Base-by-base conservation (phyloP, 768 basidiomycete species). In the Fomitopsis serialis region DNA sequence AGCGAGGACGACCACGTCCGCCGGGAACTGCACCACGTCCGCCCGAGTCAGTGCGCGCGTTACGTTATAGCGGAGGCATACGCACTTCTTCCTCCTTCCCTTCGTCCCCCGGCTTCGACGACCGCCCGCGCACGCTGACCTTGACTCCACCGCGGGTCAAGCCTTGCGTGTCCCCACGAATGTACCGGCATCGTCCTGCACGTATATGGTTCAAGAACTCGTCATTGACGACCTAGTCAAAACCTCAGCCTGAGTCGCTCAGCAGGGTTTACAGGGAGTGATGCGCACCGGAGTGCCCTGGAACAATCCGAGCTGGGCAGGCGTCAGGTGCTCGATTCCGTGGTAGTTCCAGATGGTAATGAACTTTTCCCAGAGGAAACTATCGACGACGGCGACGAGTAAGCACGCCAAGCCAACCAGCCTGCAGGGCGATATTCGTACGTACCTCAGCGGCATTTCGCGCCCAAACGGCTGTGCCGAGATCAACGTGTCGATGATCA, bases 391-490 rank as follows among this genome's bases (percentile, higher is more conserved):
- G 50, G 34, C 48, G 55, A 17, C 51, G 37, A 54, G 5, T n/a
- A 22, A 7, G 7, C 48, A 35, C 13, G 35, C 19, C 19, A 32
- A 32, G n/a, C n/a, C n/a, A n/a, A n/a, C n/a, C n/a, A 32, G 36
- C 37, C 32, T 15, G 23, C 35, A 37, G 2, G 13, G 6, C 27
- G 27, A 34, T 10, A 17, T 3, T 37, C 45, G 24, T 13, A 57
- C 60, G 25, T 27, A 75, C 73, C 75, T 77, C 27, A 78, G 61
- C 8, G 77, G 76, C 74, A 78, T 79, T 60, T 81, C 69, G 7
- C 74, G 66, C 4, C 79, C 79, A 57, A 80, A 80, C 0, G 79
- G 78, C 59, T 80, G 78, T 25, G 72, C 68, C 2, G 78, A 70
- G 42, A 81, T 69, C 32, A 72, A 54, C 2, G 72, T 75, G 58